These are phyloP conservation scores for Trichoderma endophyticum DNA, from an alignment of 2,329 filamentous ascomycete genomes.

Conservation along the genomic window DNA sequence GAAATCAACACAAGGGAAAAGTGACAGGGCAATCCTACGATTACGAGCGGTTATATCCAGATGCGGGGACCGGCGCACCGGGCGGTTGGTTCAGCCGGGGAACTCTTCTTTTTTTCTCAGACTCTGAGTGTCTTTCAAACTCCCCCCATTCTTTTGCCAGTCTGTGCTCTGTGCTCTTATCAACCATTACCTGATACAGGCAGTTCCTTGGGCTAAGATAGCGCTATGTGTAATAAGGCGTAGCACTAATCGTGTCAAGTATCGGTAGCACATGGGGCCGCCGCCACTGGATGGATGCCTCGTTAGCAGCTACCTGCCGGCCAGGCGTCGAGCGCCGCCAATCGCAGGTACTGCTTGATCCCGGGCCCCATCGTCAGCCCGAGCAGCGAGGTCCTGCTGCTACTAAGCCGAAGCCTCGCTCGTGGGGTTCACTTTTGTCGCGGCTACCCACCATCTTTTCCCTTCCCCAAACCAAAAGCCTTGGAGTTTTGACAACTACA, in stretches of 20 bases:
- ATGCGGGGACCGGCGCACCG: slow-evolving; percentile 1
- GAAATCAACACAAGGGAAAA: not conserved
- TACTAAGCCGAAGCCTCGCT: slow-evolving; percentile 10
- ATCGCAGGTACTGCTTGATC: not conserved
- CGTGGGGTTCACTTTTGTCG: slow-evolving; percentile 10
- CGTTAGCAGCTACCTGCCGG: not conserved
- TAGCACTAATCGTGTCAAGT: not conserved
- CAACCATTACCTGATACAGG: slow-evolving; percentile 6
- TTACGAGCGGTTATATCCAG: not conserved
- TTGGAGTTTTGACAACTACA: not conserved
- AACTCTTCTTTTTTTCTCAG: not conserved
- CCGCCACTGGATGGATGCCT: not conserved
- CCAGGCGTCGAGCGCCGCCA: not conserved
- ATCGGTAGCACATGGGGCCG: not conserved
- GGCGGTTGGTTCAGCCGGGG: slow-evolving; percentile 1
- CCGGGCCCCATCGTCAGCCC: not conserved
- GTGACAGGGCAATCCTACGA: not conserved
- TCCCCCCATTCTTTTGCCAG: not conserved
- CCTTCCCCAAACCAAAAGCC: not conserved
- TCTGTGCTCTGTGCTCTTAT: not conserved
- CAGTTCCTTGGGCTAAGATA: not conserved
- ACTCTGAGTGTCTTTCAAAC: not conserved
- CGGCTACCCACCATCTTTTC: slow-evolving; percentile 8
- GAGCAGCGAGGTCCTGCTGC: not conserved
- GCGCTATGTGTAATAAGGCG: not conserved